Conservation (phyloP, 768 basidiomycete species). For the Clitopilus passeckerianus region DNA sequence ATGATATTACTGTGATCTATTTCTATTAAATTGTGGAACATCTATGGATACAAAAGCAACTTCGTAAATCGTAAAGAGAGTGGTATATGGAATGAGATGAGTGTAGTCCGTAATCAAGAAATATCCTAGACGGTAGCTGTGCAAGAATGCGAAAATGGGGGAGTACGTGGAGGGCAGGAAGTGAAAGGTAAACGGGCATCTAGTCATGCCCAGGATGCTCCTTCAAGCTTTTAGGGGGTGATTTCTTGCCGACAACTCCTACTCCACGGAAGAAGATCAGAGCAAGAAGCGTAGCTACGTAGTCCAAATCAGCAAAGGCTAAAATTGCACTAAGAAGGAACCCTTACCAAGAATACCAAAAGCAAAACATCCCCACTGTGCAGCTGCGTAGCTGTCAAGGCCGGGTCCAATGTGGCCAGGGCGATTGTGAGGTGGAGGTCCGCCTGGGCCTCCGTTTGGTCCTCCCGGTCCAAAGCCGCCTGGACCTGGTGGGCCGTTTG, state of each 20-base stretch:
- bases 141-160: neutral
- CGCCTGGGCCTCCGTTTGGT: constrained; percentile 23
- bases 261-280: constrained; percentile 22
- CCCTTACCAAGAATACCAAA: constrained; percentile 56
- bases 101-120: neutral
- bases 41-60: too few relatives aligned
- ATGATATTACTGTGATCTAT: neutral
- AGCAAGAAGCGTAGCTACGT: constrained; percentile 16
- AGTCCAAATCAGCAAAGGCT: neutral
- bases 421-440: neutral
- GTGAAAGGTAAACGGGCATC: neutral
- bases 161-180: neutral
- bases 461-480: constrained; percentile 5
- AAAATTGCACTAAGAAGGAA: neutral
- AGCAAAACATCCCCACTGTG: constrained; percentile 60
- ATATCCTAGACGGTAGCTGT: neutral
- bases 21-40: too few relatives aligned
- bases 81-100: too few relatives aligned
- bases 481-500: constrained; percentile 19
- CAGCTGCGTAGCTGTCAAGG: constrained; percentile 53
- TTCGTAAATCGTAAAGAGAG: neutral
- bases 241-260: constrained; percentile 18
- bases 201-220: neutral
- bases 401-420: neutral
- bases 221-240: neutral